A percentile compares a stretch with the other conserved stretches of the same genome.
Evolutionary conservation across 306 rosid species (phyloP).

Genomic region (Lathyrus oleraceus): DNA sequence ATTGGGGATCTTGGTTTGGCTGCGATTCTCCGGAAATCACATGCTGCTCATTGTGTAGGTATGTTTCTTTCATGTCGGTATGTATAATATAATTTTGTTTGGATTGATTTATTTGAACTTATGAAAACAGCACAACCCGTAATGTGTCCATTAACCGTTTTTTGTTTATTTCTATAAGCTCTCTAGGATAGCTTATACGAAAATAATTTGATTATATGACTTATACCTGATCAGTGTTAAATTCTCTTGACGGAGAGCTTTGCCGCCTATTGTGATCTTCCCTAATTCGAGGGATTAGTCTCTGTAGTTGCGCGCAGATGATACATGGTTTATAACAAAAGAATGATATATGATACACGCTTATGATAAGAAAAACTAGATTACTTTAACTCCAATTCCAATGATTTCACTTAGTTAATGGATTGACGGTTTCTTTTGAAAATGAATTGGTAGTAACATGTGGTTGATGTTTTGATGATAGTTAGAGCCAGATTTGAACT

Average conservation of each 20-base stretch:
- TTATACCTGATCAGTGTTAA: background rate
- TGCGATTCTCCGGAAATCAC: slow-evolving; percentile 83
- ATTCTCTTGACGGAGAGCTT: too few relatives aligned
- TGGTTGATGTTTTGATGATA: slow-evolving; percentile 7
- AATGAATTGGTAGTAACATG: background rate
- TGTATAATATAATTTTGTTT: background rate
- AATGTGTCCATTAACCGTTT: background rate
- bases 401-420: too few relatives aligned
- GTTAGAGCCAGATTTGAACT: slow-evolving; percentile 21
- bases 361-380: too few relatives aligned
- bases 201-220: background rate
- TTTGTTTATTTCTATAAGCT: background rate
- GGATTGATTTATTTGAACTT: background rate
- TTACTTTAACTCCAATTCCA: too few relatives aligned
- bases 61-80: slow-evolving; percentile 29
- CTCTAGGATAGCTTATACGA: background rate
- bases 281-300: too few relatives aligned
- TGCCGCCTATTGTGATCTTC: too few relatives aligned
- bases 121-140: background rate
- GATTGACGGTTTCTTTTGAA: too few relatives aligned
- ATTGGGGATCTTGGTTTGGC: slow-evolving; percentile 98
- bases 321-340: too few relatives aligned
- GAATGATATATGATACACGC: too few relatives aligned
- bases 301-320: too few relatives aligned
- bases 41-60: slow-evolving; percentile 94